phyloP scores from a whole-genome alignment of 306 rosid species.

The Trichosanthes truncata region DNA sequence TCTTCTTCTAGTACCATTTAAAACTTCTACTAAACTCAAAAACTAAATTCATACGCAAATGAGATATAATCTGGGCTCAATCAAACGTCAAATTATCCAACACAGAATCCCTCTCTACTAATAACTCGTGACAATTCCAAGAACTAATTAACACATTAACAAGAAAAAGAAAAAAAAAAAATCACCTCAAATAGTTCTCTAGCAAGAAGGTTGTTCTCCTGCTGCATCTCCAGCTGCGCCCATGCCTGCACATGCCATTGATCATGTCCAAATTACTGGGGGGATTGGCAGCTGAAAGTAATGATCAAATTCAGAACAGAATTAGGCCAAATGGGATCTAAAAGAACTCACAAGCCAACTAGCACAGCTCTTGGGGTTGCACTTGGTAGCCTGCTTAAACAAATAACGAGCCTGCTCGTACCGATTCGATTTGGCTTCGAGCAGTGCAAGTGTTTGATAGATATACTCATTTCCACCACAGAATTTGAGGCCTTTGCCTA shows the following conservation, averaged over 20 bases:
- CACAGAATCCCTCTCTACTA: neutral
- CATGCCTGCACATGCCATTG: conserved; percentile 51
- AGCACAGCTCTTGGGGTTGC: conserved; percentile 90
- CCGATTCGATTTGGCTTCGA: conserved; percentile 76
- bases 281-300: neutral
- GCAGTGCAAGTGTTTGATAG: conserved; percentile 84
- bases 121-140: neutral
- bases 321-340: neutral
- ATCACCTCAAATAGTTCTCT: conserved; percentile 79
- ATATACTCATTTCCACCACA: conserved; percentile 87
- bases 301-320: neutral
- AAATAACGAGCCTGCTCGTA: conserved; percentile 76
- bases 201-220: conserved; percentile 56
- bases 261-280: neutral
- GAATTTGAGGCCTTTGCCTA: conserved; percentile 65
- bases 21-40: neutral
- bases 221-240: conserved; percentile 93
- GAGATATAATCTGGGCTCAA: neutral
- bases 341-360: conserved; percentile 89
- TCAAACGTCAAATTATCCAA: neutral
- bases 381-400: conserved; percentile 79
- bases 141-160: neutral
- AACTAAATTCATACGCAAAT: neutral
- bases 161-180: neutral
- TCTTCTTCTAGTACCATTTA: no score